phyloP scores from a whole-genome alignment of 345 rosid species.

The Boechera stricta region DNA sequence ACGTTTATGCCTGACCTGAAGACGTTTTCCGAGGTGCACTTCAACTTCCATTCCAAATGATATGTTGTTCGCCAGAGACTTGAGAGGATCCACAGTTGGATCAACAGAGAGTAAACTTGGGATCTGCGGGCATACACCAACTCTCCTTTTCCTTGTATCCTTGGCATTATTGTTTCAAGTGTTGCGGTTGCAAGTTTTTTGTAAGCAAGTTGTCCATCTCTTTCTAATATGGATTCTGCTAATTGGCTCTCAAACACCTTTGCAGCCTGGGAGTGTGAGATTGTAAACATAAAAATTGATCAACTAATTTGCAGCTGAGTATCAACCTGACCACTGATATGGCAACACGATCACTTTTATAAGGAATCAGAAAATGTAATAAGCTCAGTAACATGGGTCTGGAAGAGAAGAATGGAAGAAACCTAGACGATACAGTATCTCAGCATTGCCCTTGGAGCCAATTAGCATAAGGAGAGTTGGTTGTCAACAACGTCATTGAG shows the following conservation, averaged over 20 bases:
- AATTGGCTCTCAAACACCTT: conserved; percentile 93
- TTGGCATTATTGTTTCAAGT: conserved; percentile 89
- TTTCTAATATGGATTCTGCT: conserved; percentile 96
- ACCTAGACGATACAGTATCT: too few species aligned
- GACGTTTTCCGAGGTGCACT: conserved; percentile 94
- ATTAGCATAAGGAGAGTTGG: too few species aligned
- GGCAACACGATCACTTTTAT: conserved; percentile 25
- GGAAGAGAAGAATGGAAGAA: not conserved
- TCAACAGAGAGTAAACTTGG: conserved; percentile 96
- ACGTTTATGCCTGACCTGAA: conserved; percentile 61
- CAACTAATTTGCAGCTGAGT: conserved; percentile 89
- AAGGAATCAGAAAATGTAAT: conserved; percentile 6
- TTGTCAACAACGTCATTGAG: not conserved
- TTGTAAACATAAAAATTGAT: conserved; percentile 52
- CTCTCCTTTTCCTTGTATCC: conserved; percentile 97
- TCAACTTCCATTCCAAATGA: conserved; percentile 94
- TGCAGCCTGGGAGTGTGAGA: conserved; percentile 66
- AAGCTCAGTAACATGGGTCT: conserved; percentile 15
- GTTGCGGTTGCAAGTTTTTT: conserved; percentile 98
- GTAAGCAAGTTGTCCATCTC: conserved; percentile 95
- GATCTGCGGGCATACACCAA: conserved; percentile 96
- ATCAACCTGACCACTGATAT: conserved; percentile 96
- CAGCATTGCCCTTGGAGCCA: too few species aligned
- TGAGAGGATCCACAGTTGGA: conserved; percentile 91
- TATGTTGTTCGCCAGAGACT: conserved; percentile 85